Conservation (phyloP, 441 rosid species). For the Erodium chrysanthum region DNA sequence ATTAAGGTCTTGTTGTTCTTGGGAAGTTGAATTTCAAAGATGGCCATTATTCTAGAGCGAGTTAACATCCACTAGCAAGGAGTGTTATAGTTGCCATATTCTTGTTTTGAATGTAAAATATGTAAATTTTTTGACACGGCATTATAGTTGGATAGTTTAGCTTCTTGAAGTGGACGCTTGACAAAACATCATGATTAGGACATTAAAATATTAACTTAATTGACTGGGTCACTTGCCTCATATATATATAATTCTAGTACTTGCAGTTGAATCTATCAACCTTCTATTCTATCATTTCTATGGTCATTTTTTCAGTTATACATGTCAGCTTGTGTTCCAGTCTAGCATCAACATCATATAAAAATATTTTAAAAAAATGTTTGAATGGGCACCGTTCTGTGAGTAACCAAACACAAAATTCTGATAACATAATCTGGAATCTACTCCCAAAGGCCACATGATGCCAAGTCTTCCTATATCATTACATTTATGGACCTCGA, state of each 20-base stretch:
- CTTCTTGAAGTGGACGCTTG: neutral
- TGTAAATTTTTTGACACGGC: no score
- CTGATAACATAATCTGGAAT: no score
- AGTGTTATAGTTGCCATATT: neutral
- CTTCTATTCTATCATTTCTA: neutral
- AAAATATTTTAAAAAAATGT: no score
- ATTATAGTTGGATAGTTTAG: neutral
- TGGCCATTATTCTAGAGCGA: neutral
- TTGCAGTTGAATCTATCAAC: neutral
- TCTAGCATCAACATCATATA: no score
- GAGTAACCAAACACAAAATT: no score
- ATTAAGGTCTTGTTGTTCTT: neutral
- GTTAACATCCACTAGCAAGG: neutral
- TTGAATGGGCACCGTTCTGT: no score
- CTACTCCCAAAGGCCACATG: no score
- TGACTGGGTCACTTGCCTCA: neutral
- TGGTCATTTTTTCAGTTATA: neutral
- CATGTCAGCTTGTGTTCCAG: neutral
- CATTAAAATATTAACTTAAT: neutral
- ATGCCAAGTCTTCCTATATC: no score
- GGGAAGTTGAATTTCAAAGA: neutral
- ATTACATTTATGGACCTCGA: no score
- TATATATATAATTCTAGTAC: neutral
- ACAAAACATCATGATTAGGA: neutral
- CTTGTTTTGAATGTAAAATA: neutral